phyloP scores from a whole-genome alignment of 176 grass and related monocot genomes.

The Raddia distichophylla region DNA sequence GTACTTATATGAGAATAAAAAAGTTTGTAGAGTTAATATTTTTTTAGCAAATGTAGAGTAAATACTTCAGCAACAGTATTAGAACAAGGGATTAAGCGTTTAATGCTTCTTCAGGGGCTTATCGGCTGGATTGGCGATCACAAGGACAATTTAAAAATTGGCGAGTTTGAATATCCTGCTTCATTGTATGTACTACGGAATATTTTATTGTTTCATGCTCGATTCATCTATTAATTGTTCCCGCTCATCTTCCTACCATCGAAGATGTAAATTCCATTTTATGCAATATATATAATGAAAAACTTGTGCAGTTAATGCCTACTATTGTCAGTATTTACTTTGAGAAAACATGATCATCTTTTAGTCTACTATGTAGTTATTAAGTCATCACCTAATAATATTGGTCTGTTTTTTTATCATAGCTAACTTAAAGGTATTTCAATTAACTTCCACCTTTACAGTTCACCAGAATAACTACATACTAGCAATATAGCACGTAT shows the following conservation, averaged over 20 bases:
- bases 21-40: background rate
- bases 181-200: slow-evolving; percentile 64
- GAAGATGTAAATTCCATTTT: background rate
- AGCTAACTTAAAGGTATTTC: background rate
- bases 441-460: slow-evolving; percentile 3
- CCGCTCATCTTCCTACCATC: slow-evolving; percentile 18
- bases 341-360: too few relatives aligned
- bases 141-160: slow-evolving; percentile 49
- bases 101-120: slow-evolving; percentile 62
- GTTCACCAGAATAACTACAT: slow-evolving; percentile 18
- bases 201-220: slow-evolving; percentile 30
- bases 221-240: slow-evolving; percentile 19
- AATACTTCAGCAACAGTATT: slow-evolving; percentile 7
- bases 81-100: slow-evolving; percentile 32
- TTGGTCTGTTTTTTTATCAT: background rate
- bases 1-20: slow-evolving; percentile 51
- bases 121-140: slow-evolving; percentile 67
- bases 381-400: background rate
- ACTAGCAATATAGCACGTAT: background rate
- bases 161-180: slow-evolving; percentile 72
- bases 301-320: too few relatives aligned
- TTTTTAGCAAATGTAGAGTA: background rate
- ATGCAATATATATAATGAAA: background rate
- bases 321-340: too few relatives aligned
- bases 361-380: background rate